A percentile compares a stretch with the other conserved stretches of the same genome.
These are phyloP conservation scores for Jackrogersella multiformis DNA, from an alignment of 495 filamentous ascomycete genomes.

Conservation along the genomic window DNA sequence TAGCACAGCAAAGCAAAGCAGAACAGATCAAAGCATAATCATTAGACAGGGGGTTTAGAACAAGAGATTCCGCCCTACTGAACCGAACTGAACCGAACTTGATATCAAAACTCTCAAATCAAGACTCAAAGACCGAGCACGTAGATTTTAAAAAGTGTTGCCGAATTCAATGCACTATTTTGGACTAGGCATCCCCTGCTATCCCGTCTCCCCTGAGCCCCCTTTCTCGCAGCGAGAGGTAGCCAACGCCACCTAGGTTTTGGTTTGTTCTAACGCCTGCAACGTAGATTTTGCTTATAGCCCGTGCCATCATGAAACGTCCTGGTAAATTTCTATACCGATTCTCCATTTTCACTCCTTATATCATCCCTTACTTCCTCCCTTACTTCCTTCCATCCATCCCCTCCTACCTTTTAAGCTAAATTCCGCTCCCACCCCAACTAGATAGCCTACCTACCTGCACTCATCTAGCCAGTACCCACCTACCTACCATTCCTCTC, in stretches of 20 bases:
- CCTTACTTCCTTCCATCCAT: background rate
- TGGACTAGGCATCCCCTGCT: constrained; percentile 5
- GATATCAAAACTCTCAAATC: background rate
- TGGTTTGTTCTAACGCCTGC: constrained; percentile 17
- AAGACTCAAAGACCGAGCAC: background rate
- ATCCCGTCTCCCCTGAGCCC: constrained; percentile 11
- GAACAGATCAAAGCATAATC: background rate
- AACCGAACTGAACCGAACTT: background rate
- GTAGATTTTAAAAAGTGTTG: constrained; percentile 4
- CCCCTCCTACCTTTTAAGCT: no score
- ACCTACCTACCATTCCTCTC: constrained; percentile 26
- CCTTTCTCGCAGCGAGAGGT: constrained; percentile 3
- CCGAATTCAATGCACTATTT: constrained; percentile 22
- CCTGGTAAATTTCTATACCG: background rate
- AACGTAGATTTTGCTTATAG: constrained; percentile 2
- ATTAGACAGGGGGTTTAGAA: constrained; percentile 27
- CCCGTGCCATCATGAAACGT: constrained; percentile 8
- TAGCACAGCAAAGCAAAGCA: constrained; percentile 7
- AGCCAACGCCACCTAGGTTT: constrained; percentile 17
- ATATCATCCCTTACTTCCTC: background rate
- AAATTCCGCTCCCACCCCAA: no score
- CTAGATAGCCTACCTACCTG: background rate
- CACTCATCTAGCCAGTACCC: background rate
- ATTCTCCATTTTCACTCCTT: background rate
- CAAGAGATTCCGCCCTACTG: constrained; percentile 4